Conservation (phyloP, 441 rosid species). For the Mallotus japonicus region DNA sequence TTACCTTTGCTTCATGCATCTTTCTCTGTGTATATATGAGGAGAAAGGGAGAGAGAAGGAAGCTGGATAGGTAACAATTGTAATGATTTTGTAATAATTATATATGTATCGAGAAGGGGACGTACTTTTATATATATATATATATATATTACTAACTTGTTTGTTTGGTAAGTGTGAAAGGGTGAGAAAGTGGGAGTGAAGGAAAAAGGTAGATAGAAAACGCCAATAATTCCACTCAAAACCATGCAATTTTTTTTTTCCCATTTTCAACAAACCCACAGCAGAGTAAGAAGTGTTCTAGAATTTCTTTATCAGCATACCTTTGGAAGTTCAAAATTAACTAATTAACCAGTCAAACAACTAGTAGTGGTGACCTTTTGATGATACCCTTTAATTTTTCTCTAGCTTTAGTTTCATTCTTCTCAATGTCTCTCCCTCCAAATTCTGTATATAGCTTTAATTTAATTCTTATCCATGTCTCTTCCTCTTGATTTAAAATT, state of each 20-base stretch:
- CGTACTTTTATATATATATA: conserved; percentile 2
- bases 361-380: conserved; percentile 26
- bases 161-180: conserved; percentile 14
- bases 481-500: too few relatives aligned
- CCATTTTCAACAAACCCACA: conserved; percentile 22
- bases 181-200: conserved; percentile 18
- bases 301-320: conserved; percentile 16
- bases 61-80: background rate
- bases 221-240: conserved; percentile 43
- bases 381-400: background rate
- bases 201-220: conserved; percentile 29
- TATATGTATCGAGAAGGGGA: background rate
- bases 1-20: background rate
- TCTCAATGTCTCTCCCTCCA: too few relatives aligned
- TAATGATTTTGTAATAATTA: conserved; percentile 32
- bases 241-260: conserved; percentile 34
- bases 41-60: background rate
- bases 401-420: background rate
- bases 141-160: background rate
- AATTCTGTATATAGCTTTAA: too few relatives aligned
- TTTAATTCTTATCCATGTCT: too few relatives aligned
- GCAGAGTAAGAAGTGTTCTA: conserved; percentile 12
- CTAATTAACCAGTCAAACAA: conserved; percentile 12
- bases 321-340: conserved; percentile 7
- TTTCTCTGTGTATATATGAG: background rate